Conservation (phyloP, 1,284 basidiomycete species). For the Lignosus rhinocerotis region DNA sequence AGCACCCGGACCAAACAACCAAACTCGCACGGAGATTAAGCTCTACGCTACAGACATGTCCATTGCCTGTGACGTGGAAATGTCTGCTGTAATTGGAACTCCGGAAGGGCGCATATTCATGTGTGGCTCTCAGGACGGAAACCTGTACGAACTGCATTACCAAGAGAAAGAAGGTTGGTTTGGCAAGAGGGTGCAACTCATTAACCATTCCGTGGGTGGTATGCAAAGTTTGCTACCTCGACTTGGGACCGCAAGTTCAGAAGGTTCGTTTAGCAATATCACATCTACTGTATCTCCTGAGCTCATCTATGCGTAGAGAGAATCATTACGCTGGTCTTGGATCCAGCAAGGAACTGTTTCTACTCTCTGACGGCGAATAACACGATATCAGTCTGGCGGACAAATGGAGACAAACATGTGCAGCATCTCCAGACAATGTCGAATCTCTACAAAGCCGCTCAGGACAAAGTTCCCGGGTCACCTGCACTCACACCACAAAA, state of each 20-base stretch:
- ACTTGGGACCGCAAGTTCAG: conserved; percentile 55
- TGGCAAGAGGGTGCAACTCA: conserved; percentile 77
- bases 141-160: conserved; percentile 93
- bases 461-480: conserved; percentile 75
- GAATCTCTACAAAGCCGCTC: conserved; percentile 67
- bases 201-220: conserved; percentile 81
- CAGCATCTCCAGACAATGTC: conserved; percentile 69
- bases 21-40: conserved; percentile 70
- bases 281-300: conserved; percentile 4
- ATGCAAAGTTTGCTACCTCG: conserved; percentile 73
- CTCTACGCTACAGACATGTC: conserved; percentile 91
- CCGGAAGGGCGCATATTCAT: conserved; percentile 89
- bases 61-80: conserved; percentile 76
- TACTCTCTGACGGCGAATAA: conserved; percentile 76
- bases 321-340: conserved; percentile 66
- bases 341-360: conserved; percentile 65
- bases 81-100: conserved; percentile 83
- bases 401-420: conserved; percentile 60
- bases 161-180: conserved; percentile 94
- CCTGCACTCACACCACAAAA: conserved; percentile 67
- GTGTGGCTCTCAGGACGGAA: conserved; percentile 83
- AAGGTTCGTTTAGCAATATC: conserved; percentile 46
- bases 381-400: conserved; percentile 67
- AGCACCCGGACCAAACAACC: conserved; percentile 45
- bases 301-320: conserved; percentile 51